Percentiles rank a stretch among this genome's conserved stretches.
Evolutionary conservation across 345 rosid species (phyloP).

Genomic region (Aquilaria sinensis): DNA sequence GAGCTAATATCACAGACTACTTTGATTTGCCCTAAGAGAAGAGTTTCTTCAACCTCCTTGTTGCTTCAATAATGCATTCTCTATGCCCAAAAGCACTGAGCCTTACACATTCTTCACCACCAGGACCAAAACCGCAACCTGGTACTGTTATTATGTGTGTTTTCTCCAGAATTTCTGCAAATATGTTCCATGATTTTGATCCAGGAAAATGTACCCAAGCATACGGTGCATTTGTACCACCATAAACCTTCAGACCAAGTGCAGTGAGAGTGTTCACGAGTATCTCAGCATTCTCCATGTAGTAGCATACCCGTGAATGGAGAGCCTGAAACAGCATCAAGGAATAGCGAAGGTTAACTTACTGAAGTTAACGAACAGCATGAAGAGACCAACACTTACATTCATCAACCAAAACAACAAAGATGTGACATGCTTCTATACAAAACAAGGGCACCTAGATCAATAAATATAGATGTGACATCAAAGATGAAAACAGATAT

Average conservation of each 20-base stretch:
- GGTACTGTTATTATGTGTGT: conserved; percentile 65
- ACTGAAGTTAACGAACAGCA: too few species aligned
- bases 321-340: conserved; percentile 25
- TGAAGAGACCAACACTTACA: too few species aligned
- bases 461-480: background rate
- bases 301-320: conserved; percentile 33
- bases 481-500: background rate
- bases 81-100: conserved; percentile 64
- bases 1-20: background rate
- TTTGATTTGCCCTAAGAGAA: conserved; percentile 1
- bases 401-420: background rate
- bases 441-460: background rate
- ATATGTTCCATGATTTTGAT: conserved; percentile 65
- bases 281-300: conserved; percentile 59
- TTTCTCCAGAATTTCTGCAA: conserved; percentile 61
- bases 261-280: conserved; percentile 42
- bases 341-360: background rate
- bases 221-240: conserved; percentile 75
- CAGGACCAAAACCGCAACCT: conserved; percentile 78
- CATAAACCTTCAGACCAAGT: conserved; percentile 47
- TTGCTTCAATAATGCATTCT: conserved; percentile 50
- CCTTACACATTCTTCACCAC: conserved; percentile 66
- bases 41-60: conserved; percentile 36
- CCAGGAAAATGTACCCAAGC: conserved; percentile 69
- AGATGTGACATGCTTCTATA: background rate